Evolutionary conservation across 805 yeast species (phyloP), one percentile per base, ranked within the genome.

Genomic region (Candida ascalaphidarum): DNA sequence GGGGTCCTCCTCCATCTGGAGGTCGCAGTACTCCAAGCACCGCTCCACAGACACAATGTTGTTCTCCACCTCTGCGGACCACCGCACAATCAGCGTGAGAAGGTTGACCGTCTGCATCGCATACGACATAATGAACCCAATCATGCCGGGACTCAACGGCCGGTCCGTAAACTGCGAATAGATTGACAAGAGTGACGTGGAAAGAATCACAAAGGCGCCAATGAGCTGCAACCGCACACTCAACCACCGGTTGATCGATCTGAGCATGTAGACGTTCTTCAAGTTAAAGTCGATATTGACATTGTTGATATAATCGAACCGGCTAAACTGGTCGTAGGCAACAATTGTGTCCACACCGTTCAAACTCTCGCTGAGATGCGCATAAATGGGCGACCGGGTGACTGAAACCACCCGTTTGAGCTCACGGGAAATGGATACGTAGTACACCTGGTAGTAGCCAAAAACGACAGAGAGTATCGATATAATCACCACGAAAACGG

Each of bases 331-430:
- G n/a, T 66, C 60, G 44, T 69, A 88, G 0, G 95, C 95, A 26
- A 80, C 64, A 31, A 86, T 76, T 1, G 94, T 86, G 26, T 75
- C 74, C 14, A 79, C 71, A 9, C 96, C 96, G 18, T 67, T 68
- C 27, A 86, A 55, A 3, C 86, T 76, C 46, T 86, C 96, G 46
- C 82, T 88, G 37, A 86, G 66, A 40, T 81, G 85, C 0, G 94
- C 81, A 58, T 71, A 81, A 11, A 84, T 74, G 3, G 95, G 95
- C 32, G 83, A 73, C 43, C 73, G 68, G 4, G 89, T 68, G 14
- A 75, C 65, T 29, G 81, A 74, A 26, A 71, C 74, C 28, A 84
- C 59, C 43, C 95, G 69, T 48, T 81, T 82, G 42, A 85, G 60
- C 48, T 85, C 95, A 43, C 95, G 68, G 7, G 86, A 71, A 1